Conservation (phyloP, 768 basidiomycete genomes). For the Xerocomus spinulosus region DNA sequence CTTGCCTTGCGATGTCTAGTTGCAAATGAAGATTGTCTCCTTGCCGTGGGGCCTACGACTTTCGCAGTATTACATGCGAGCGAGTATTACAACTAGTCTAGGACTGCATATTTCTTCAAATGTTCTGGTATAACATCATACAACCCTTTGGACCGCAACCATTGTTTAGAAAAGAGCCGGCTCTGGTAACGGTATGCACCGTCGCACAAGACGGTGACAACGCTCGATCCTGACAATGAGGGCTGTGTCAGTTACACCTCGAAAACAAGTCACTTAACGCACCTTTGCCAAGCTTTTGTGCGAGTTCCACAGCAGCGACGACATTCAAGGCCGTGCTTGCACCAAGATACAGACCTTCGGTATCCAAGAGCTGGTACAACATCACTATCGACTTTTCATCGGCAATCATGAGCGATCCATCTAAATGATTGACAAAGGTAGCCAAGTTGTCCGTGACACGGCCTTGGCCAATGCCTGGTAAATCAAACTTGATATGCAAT, state of each 20-base stretch:
- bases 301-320: conserved; percentile 87
- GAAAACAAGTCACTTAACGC: conserved; percentile 1
- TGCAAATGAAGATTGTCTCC: no score
- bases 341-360: conserved; percentile 91
- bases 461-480: conserved; percentile 90
- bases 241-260: neutral
- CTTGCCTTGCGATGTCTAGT: no score
- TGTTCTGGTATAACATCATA: conserved; percentile 74
- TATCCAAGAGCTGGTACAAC: conserved; percentile 89
- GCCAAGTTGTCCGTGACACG: conserved; percentile 88
- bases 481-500: neutral
- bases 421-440: conserved; percentile 71
- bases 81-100: conserved; percentile 47
- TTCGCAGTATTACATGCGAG: neutral
- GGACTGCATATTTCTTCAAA: conserved; percentile 84
- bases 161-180: conserved; percentile 88
- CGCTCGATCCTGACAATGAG: conserved; percentile 55
- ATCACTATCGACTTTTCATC: conserved; percentile 89
- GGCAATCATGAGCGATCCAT: conserved; percentile 80
- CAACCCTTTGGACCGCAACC: conserved; percentile 81
- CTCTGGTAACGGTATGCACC: conserved; percentile 98
- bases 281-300: conserved; percentile 82
- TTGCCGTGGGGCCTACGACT: no score
- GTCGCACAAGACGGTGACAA: conserved; percentile 90
- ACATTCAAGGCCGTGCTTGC: conserved; percentile 94